Percentiles rank a stretch among this genome's conserved stretches.
Evolutionary conservation across 2,329 filamentous ascomycete species (phyloP).

Genomic region (Endoconidiophora polonica): DNA sequence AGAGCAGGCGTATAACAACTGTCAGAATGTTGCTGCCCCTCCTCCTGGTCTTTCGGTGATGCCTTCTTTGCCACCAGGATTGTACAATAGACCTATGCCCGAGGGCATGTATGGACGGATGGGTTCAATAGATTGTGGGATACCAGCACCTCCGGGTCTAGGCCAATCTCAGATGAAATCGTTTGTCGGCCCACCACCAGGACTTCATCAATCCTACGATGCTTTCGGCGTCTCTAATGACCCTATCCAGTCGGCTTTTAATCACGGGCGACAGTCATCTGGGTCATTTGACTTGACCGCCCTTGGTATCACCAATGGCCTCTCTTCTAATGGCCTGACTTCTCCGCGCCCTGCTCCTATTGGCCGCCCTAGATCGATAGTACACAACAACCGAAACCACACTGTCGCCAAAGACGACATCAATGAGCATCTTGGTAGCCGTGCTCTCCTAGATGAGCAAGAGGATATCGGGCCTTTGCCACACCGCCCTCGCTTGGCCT

Average conservation of each 20-base stretch:
- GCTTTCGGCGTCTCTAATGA: neutral
- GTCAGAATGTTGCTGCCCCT: slow-evolving; percentile 6
- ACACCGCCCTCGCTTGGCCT: neutral
- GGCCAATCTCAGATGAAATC: slow-evolving; percentile 21
- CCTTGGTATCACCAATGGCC: slow-evolving; percentile 16
- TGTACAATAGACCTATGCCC: slow-evolving; percentile 16
- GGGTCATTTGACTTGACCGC: slow-evolving; percentile 42
- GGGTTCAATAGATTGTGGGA: slow-evolving; percentile 6
- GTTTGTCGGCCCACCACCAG: slow-evolving; percentile 21
- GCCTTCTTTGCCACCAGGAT: slow-evolving; percentile 26
- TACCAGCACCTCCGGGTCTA: slow-evolving; percentile 6
- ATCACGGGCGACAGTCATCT: slow-evolving; percentile 63
- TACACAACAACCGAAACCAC: slow-evolving; percentile 16
- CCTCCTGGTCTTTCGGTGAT: slow-evolving; percentile 6
- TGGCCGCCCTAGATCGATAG: slow-evolving; percentile 62
- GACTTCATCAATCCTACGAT: slow-evolving; percentile 6
- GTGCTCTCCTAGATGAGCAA: slow-evolving; percentile 61
- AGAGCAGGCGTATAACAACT: slow-evolving; percentile 20
- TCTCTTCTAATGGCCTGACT: slow-evolving; percentile 19
- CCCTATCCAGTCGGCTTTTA: slow-evolving; percentile 18
- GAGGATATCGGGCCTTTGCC: slow-evolving; percentile 10
- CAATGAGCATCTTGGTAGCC: slow-evolving; percentile 72
- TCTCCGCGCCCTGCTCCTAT: slow-evolving; percentile 74
- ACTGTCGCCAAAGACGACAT: slow-evolving; percentile 37
- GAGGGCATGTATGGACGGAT: slow-evolving; percentile 11